Base-by-base conservation (phyloP, 148 eudicot genomes). In the Rhododendron griersonianum region DNA sequence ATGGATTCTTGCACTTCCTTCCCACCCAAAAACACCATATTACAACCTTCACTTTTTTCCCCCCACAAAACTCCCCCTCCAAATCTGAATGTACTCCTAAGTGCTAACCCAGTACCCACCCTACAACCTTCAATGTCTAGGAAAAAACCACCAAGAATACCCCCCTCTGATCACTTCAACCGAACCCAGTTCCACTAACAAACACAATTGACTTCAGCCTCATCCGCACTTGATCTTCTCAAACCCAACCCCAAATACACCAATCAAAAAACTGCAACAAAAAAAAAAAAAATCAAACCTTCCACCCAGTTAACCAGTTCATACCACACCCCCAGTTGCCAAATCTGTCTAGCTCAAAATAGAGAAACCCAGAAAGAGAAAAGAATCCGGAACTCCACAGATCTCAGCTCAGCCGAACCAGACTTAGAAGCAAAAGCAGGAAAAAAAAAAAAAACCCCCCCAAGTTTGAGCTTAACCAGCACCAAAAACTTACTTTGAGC, bases 101-200 rank as follows among this genome's bases (percentile, higher is more conserved):
- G 35, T 9, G 11, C 50, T 16, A 18, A 55, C 21, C 75, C 30
- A 75, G 47, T 23, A 53, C 59, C 59, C 77, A 45, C 78, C 18
- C 78, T 35, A 75, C 79, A 18, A 82, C 67, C 82, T 41, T 71
- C 71, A 59, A 78, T 50, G 87, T 41, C 78, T 25, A 23, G 18
- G 69, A 61, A 59, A 55, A 14, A 83, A 67, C 47, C 57, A 51
- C 55, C 80, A 67, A 55, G 35, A 79, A 78, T 47, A 67, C 48
- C 80, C 85, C 86, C 88, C 41, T 81, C 67, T 23, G 65, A 63
- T 86, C 47, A 69, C 82, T 83, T 92, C 88, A 91, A 86, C 92
- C 93, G 71, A 92, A 88, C 48, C 93, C 91, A 25, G 87, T 90
- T 82, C 85, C 87, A 81, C 90, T 88, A 86, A 69, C 86, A 81